Conservation (phyloP, 108 stramenopile genomes). For the Craspedostauros australis region DNA sequence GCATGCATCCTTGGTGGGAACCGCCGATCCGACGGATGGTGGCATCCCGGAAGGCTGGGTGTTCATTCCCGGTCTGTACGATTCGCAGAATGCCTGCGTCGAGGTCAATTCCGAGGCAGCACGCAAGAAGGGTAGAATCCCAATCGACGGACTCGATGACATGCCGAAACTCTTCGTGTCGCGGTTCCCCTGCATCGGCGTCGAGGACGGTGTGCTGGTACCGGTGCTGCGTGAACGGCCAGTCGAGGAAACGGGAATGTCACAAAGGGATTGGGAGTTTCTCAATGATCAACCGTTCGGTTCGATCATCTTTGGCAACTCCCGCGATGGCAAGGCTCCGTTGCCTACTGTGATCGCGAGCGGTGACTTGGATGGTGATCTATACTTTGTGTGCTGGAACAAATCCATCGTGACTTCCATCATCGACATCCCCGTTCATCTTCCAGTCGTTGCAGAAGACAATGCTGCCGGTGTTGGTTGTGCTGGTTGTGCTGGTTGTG, state of each 20-base stretch:
- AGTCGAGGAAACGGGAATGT: conserved; percentile 28
- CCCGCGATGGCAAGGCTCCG: conserved; percentile 12
- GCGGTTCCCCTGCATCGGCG: conserved; percentile 32
- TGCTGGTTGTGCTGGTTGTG: conserved; percentile 15
- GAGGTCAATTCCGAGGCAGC: no score
- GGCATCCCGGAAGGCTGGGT: conserved; percentile 28
- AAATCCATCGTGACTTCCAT: conserved; percentile 16
- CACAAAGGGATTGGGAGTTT: conserved; percentile 26
- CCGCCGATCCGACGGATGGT: conserved; percentile 45
- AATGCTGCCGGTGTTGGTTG: conserved; percentile 18
- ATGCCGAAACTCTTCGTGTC: conserved; percentile 21
- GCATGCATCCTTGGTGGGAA: conserved; percentile 36
- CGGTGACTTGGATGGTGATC: conserved; percentile 53
- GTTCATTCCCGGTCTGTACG: conserved; percentile 32
- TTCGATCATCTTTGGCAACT: conserved; percentile 24
- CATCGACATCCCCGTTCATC: conserved; percentile 9
- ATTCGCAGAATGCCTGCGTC: no score
- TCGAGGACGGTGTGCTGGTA: conserved; percentile 27
- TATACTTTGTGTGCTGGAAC: conserved; percentile 47
- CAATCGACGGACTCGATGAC: neutral
- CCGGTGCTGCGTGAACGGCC: conserved; percentile 27
- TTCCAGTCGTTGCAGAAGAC: neutral
- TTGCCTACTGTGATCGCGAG: conserved; percentile 37
- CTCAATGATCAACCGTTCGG: conserved; percentile 33
- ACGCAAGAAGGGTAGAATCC: no score